Evolutionary conservation across 164 flowering plant genomes (phyloP), one percentile per base, ranked within the genome.

Genomic region (Paratinospora sagittata): DNA sequence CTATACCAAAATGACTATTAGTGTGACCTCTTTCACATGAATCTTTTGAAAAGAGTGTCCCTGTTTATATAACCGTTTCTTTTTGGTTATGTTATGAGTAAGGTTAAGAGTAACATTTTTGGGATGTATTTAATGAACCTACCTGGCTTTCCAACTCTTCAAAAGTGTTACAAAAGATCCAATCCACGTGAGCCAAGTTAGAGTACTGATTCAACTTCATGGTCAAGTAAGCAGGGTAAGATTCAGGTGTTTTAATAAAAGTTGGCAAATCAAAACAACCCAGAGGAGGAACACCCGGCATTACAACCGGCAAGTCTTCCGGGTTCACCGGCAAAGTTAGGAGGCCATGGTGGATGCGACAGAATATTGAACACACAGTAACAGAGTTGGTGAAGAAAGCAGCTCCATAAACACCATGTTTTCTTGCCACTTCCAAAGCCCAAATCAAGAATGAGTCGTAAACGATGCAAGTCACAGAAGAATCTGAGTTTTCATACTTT

Each of bases 201-300:
- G 36, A 41, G 33, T 19, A 45, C 17, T 67, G 70, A 16, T n/a
- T 60, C 45, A 58, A 27, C 55, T 72, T 0, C 8, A 37, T 12
- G 13, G 39, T 10, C 4, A 66, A 30, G 63, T 37, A 45, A 3
- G 45, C 45, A 0, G 73, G 65, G 13, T 58, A 65, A 1, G 39
- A 27, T 6, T 34, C 60, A 1, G 45, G 17, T 2, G 4, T 63
- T 6, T n/a, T 47, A n/a, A 75, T 13, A 37, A 69, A 72, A 21
- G 74, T 66, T 6, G 76, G 74, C 69, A 79, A 39, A 9, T 79
- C 79, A 23, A 3, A 6, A 2, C 52, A 24, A 6, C 52, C 23
- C 6, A 79, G 70, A 13, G 39, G 8, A 5, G 81, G 79, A 39
- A 79, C 36, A n/a, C 79, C 79, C 8, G 78, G 74, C 61, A 72